Percentiles rank a stretch among this genome's conserved stretches.
Evolutionary conservation across 257 asterid genomes (phyloP).

Genomic region (Rubia yunnanensis): DNA sequence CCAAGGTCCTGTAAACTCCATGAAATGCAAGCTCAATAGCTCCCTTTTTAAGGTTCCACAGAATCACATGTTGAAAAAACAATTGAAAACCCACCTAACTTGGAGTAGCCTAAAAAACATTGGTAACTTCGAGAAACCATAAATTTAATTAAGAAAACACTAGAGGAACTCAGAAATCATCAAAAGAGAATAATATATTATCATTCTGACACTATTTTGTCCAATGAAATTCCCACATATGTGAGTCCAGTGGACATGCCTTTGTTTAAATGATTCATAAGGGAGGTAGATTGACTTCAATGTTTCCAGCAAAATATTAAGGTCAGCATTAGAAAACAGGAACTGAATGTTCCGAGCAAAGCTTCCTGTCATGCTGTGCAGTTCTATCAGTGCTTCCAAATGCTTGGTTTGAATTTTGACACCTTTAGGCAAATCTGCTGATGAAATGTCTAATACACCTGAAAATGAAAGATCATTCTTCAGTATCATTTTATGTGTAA

Average conservation of each 20-base stretch:
- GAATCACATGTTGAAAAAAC: background rate
- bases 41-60: background rate
- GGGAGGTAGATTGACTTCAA: slow-evolving; percentile 85
- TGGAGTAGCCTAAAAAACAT: background rate
- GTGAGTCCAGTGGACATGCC: slow-evolving; percentile 28
- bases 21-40: background rate
- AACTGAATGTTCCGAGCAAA: slow-evolving; percentile 82
- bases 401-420: slow-evolving; percentile 79
- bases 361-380: slow-evolving; percentile 81
- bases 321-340: slow-evolving; percentile 76
- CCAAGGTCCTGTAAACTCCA: background rate
- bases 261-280: slow-evolving; percentile 78
- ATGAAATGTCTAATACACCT: slow-evolving; percentile 91
- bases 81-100: background rate
- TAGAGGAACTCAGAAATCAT: background rate
- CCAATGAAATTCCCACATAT: background rate
- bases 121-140: background rate
- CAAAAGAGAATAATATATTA: background rate
- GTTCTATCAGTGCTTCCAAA: slow-evolving; percentile 75
- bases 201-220: background rate
- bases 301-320: slow-evolving; percentile 55
- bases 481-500: background rate
- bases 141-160: background rate
- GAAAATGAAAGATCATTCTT: slow-evolving; percentile 23
- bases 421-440: slow-evolving; percentile 84